These are phyloP conservation scores for Coemansia aciculifera DNA, from an alignment of 192 early-diverging fungal species.

Conservation along the genomic window DNA sequence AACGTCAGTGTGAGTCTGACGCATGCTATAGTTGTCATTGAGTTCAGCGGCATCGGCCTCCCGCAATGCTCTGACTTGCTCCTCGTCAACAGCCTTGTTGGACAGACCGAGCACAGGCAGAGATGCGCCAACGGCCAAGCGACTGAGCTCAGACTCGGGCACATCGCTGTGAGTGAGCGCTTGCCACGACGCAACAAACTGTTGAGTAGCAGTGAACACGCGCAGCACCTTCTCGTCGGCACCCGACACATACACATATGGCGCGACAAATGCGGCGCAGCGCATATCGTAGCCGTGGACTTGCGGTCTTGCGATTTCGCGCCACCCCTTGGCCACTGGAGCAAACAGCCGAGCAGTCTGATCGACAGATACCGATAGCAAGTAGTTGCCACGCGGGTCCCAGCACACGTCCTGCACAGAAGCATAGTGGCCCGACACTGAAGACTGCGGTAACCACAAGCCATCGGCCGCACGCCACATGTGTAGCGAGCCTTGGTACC, in stretches of 20 bases:
- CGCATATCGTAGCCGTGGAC: slow-evolving; percentile 95
- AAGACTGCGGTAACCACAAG: slow-evolving; percentile 68
- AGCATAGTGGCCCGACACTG: slow-evolving; percentile 80
- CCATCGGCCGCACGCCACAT: slow-evolving; percentile 60
- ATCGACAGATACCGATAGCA: slow-evolving; percentile 80
- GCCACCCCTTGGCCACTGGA: slow-evolving; percentile 79
- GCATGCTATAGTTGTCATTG: slow-evolving; percentile 59
- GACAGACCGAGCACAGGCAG: slow-evolving; percentile 91
- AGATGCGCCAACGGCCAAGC: slow-evolving; percentile 67
- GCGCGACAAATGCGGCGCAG: slow-evolving; percentile 75
- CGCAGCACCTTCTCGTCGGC: slow-evolving; percentile 95
- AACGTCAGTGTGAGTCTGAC: slow-evolving; percentile 61
- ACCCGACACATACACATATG: slow-evolving; percentile 78
- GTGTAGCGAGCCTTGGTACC: slow-evolving; percentile 83
- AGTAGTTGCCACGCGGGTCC: slow-evolving; percentile 71
- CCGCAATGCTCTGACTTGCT: slow-evolving; percentile 15
- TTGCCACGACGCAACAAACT: slow-evolving; percentile 69
- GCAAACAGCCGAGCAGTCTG: slow-evolving; percentile 87
- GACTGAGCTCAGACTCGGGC: not conserved
- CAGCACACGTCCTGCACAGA: slow-evolving; percentile 80
- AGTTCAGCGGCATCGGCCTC: slow-evolving; percentile 3
- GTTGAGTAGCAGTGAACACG: slow-evolving; percentile 81
- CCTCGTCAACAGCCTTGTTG: slow-evolving; percentile 86
- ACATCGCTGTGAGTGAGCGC: slow-evolving; percentile 3
- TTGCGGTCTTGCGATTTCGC: slow-evolving; percentile 92